phyloP scores from a whole-genome alignment of 2,329 filamentous ascomycete species.

The Mycogone perniciosa region DNA sequence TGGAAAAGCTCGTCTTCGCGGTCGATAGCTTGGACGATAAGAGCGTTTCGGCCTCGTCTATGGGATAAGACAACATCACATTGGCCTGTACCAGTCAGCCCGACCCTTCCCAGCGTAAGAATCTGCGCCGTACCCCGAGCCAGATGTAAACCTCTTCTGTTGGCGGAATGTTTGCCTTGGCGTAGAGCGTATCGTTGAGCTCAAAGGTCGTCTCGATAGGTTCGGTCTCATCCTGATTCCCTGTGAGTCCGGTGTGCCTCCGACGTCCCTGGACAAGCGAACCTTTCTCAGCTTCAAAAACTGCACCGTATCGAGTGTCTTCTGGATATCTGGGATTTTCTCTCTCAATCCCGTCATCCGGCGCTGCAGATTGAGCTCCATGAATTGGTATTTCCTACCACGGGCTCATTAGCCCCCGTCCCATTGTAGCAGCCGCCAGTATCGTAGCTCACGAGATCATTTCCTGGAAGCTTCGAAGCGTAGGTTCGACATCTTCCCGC shows the following conservation, averaged over 20 bases:
- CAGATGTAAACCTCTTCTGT: slow-evolving; percentile 93
- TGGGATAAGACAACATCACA: slow-evolving; percentile 93
- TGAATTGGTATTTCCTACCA: slow-evolving; percentile 94
- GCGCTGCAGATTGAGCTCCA: slow-evolving; percentile 89
- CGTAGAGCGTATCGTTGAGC: slow-evolving; percentile 91
- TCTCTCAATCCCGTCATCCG: slow-evolving; percentile 76
- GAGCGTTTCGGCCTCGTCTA: slow-evolving; percentile 77
- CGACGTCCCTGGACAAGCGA: slow-evolving; percentile 11
- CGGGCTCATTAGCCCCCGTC: slow-evolving; percentile 12
- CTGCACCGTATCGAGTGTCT: slow-evolving; percentile 84
- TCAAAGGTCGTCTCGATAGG: slow-evolving; percentile 91
- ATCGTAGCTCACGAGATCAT: slow-evolving; percentile 70
- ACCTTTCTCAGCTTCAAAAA: slow-evolving; percentile 77
- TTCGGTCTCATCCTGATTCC: slow-evolving; percentile 46
- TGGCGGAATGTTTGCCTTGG: slow-evolving; percentile 74
- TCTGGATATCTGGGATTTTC: slow-evolving; percentile 95
- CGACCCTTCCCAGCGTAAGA: background rate
- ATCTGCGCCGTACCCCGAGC: slow-evolving; percentile 61
- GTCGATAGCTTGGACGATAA: slow-evolving; percentile 70
- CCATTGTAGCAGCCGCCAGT: background rate
- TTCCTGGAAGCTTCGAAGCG: slow-evolving; percentile 79
- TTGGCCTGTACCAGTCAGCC: slow-evolving; percentile 58
- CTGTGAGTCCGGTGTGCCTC: slow-evolving; percentile 15
- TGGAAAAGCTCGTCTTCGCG: slow-evolving; percentile 72
- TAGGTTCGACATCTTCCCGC: slow-evolving; percentile 71